Evolutionary conservation across 2,329 filamentous ascomycete genomes (phyloP).

Genomic region (Verticillium zaregamsianum): DNA sequence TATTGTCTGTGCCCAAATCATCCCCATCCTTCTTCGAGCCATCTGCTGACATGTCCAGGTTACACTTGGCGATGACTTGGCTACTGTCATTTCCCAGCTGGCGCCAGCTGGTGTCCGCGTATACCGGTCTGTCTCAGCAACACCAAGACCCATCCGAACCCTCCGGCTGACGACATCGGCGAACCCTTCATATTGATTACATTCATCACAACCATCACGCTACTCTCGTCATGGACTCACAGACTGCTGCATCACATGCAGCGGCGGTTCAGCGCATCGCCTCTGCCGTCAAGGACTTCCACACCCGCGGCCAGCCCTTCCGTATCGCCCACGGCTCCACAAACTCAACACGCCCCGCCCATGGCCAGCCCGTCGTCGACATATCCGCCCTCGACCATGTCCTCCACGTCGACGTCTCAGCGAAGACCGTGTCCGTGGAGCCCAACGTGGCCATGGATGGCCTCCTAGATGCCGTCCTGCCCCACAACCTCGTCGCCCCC

Average conservation of each 20-base stretch:
- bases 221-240: background rate
- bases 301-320: slow-evolving; percentile 48
- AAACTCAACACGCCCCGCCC: slow-evolving; percentile 64
- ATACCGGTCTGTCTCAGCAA: background rate
- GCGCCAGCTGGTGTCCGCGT: background rate
- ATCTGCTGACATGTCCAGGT: background rate
- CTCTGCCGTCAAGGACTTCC: slow-evolving; percentile 37
- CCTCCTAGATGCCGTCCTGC: slow-evolving; percentile 55
- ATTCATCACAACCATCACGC: background rate
- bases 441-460: slow-evolving; percentile 67
- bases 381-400: slow-evolving; percentile 62
- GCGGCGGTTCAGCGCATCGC: slow-evolving; percentile 38
- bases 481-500: slow-evolving; percentile 53
- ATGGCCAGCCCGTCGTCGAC: slow-evolving; percentile 56
- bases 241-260: slow-evolving; percentile 28
- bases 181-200: background rate
- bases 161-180: background rate
- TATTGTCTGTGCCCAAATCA: too few species aligned
- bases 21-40: too few species aligned
- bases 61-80: background rate
- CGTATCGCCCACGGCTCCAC: slow-evolving; percentile 75
- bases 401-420: slow-evolving; percentile 50
- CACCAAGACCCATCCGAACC: background rate
- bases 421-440: slow-evolving; percentile 59
- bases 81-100: background rate